A percentile compares a stretch with the other conserved stretches of the same genome.
Conservation (phyloP, 2,329 filamentous ascomycete species). For the Stachybotrys chartarum region DNA sequence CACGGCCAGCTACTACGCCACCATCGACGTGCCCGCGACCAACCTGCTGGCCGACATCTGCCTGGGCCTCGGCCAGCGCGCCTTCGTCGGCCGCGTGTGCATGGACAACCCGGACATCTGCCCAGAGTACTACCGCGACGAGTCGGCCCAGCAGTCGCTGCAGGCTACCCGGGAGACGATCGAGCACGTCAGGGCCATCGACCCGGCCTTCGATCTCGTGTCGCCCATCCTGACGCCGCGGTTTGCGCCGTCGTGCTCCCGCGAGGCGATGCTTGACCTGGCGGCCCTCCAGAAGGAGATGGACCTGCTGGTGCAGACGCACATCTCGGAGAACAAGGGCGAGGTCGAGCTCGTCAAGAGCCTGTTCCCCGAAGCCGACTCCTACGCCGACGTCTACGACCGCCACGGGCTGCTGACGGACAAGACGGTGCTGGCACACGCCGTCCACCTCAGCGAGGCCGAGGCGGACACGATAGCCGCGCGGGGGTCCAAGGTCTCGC, state of each 20-base stretch:
- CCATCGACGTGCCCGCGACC: slow-evolving; percentile 78
- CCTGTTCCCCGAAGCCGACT: slow-evolving; percentile 56
- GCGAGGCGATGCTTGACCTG: slow-evolving; percentile 53
- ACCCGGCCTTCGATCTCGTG: slow-evolving; percentile 58
- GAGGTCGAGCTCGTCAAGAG: slow-evolving; percentile 66
- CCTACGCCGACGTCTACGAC: slow-evolving; percentile 79
- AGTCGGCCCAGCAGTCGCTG: slow-evolving; percentile 50
- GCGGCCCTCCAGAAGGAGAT: slow-evolving; percentile 57
- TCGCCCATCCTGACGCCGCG: slow-evolving; percentile 72
- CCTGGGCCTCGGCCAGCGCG: slow-evolving; percentile 71
- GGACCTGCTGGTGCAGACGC: slow-evolving; percentile 72
- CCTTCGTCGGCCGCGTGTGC: slow-evolving; percentile 88
- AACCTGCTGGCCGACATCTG: slow-evolving; percentile 86
- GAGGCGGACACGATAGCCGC: slow-evolving; percentile 60
- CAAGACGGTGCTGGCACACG: slow-evolving; percentile 79
- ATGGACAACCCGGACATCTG: slow-evolving; percentile 69
- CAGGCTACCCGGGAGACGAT: slow-evolving; percentile 52
- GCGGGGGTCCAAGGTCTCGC: slow-evolving; percentile 61
- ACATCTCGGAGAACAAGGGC: slow-evolving; percentile 74
- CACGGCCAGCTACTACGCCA: slow-evolving; percentile 91
- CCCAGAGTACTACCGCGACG: slow-evolving; percentile 75
- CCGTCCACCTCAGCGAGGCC: slow-evolving; percentile 61
- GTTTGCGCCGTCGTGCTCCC: slow-evolving; percentile 58
- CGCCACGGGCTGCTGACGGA: slow-evolving; percentile 58
- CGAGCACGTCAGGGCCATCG: slow-evolving; percentile 57